Conservation (phyloP, 2,329 filamentous ascomycete genomes). For the Aspergillus thermomutatus region DNA sequence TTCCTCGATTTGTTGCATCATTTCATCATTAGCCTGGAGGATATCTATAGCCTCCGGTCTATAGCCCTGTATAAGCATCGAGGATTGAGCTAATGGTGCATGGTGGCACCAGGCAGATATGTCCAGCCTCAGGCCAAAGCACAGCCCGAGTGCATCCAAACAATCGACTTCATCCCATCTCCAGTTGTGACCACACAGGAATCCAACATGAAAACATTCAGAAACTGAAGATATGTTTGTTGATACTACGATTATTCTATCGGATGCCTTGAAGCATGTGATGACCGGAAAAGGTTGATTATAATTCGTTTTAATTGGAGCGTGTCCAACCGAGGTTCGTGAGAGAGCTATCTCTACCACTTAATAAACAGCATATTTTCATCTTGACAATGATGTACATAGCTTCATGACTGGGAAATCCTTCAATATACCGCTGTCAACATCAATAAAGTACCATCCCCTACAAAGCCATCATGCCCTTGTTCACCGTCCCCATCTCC, state of each 20-base stretch:
- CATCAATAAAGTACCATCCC: neutral
- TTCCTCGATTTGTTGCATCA: neutral
- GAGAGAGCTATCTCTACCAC: neutral
- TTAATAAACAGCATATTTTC: neutral
- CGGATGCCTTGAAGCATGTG: neutral
- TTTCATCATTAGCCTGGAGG: neutral
- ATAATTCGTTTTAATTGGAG: neutral
- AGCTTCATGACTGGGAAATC: neutral
- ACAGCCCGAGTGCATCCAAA: neutral
- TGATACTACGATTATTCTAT: neutral
- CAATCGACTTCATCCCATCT: neutral
- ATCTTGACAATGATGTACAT: neutral
- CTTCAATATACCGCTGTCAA: neutral
- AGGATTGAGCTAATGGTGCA: neutral
- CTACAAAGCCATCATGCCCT: slow-evolving; percentile 29
- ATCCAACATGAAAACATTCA: neutral
- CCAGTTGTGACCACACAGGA: neutral
- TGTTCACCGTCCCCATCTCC: slow-evolving; percentile 61
- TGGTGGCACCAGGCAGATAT: neutral
- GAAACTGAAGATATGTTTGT: neutral
- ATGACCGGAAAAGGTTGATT: neutral
- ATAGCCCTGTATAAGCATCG: neutral
- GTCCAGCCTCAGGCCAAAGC: neutral
- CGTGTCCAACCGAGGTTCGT: neutral
- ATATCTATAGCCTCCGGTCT: neutral